Evolutionary conservation across 2,329 filamentous ascomycete species (phyloP).

Genomic region (Xylariales sp.): DNA sequence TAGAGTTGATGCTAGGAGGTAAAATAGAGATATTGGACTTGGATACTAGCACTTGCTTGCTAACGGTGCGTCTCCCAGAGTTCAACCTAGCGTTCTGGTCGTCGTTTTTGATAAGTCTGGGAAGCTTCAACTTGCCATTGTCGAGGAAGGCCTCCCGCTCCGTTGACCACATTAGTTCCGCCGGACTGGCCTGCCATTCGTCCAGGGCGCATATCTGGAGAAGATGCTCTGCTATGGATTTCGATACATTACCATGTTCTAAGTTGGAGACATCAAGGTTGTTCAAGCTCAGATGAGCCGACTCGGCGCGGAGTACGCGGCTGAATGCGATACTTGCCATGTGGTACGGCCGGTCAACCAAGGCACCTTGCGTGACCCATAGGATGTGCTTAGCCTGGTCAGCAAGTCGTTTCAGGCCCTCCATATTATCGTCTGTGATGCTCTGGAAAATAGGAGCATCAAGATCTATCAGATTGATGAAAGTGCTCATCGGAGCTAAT

Average conservation of each 20-base stretch:
- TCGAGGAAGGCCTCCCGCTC: slow-evolving; percentile 30
- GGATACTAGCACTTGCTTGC: slow-evolving; percentile 17
- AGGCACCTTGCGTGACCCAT: slow-evolving; percentile 61
- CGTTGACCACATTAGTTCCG: slow-evolving; percentile 27
- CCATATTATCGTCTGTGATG: slow-evolving; percentile 32
- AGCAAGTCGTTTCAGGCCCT: slow-evolving; percentile 39
- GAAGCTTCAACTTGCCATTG: slow-evolving; percentile 21
- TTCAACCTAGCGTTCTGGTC: slow-evolving; percentile 32
- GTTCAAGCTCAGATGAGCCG: slow-evolving; percentile 41
- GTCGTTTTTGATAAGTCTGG: slow-evolving; percentile 5
- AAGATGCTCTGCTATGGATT: slow-evolving; percentile 29
- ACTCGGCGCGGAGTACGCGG: slow-evolving; percentile 18
- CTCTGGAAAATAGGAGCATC: slow-evolving; percentile 34
- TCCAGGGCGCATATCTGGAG: slow-evolving; percentile 23
- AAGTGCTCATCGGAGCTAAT: slow-evolving; percentile 24
- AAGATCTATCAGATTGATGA: slow-evolving; percentile 33
- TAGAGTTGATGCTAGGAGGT: not conserved
- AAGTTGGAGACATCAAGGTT: slow-evolving; percentile 35
- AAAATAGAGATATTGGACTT: not conserved
- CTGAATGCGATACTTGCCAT: slow-evolving; percentile 31
- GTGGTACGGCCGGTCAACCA: slow-evolving; percentile 47
- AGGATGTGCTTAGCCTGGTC: slow-evolving; percentile 54
- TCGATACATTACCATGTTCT: not conserved
- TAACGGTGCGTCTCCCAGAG: slow-evolving; percentile 23
- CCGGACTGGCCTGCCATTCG: slow-evolving; percentile 25